phyloP scores from a whole-genome alignment of 805 yeast species.

The Yarrowia alimentaria region DNA sequence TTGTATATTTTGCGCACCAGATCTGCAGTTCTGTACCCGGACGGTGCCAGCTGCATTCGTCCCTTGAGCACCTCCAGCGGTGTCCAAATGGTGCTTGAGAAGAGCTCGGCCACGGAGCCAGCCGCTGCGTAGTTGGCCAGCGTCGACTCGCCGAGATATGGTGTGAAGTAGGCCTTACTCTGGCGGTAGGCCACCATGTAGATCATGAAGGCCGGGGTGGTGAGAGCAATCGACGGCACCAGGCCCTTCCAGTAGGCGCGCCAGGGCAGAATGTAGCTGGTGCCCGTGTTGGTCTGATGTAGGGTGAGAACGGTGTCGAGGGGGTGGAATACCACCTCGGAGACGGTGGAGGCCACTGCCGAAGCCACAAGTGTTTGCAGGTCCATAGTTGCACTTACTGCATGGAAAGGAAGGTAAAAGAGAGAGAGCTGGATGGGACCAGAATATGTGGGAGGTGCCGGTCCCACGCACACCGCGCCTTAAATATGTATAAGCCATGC shows the following conservation, averaged over 20 bases:
- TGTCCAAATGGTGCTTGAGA: slow-evolving; percentile 42
- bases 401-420: no score
- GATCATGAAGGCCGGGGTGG: slow-evolving; percentile 43
- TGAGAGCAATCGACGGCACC: slow-evolving; percentile 40
- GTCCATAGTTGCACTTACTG: slow-evolving; percentile 36
- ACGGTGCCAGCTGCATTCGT: slow-evolving; percentile 40
- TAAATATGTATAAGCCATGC: slow-evolving; percentile 1
- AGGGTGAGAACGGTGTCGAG: slow-evolving; percentile 43
- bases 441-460: no score
- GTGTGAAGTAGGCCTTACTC: slow-evolving; percentile 38
- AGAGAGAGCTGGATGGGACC: neutral
- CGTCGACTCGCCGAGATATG: slow-evolving; percentile 38
- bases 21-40: slow-evolving; percentile 29
- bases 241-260: slow-evolving; percentile 43
- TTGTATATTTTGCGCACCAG: slow-evolving; percentile 44
- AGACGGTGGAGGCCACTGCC: slow-evolving; percentile 39
- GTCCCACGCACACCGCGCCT: no score
- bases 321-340: slow-evolving; percentile 43
- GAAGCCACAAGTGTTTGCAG: slow-evolving; percentile 40
- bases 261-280: slow-evolving; percentile 39
- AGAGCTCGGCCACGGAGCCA: slow-evolving; percentile 42
- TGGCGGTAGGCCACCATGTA: slow-evolving; percentile 42
- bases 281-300: slow-evolving; percentile 41
- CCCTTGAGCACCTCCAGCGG: slow-evolving; percentile 46
- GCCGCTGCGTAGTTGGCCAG: slow-evolving; percentile 38